phyloP scores from a whole-genome alignment of 139 green algal species.

The Nannochloris sp. region DNA sequence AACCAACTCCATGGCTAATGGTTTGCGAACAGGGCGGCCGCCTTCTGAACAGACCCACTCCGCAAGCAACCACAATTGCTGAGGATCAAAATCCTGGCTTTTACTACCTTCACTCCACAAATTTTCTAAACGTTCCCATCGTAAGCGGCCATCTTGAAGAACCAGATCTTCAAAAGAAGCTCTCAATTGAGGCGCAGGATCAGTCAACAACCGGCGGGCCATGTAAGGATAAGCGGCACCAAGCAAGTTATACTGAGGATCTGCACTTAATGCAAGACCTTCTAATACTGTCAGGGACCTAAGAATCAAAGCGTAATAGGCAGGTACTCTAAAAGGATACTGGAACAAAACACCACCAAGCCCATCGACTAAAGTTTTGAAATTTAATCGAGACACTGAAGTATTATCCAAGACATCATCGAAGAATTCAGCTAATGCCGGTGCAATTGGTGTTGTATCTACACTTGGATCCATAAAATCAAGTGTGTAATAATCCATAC shows the following conservation, averaged over 20 bases:
- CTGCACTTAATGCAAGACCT: slow-evolving; percentile 60
- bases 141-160: slow-evolving; percentile 42
- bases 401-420: slow-evolving; percentile 79
- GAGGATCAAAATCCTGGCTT: slow-evolving; percentile 65
- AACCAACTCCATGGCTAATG: slow-evolving; percentile 59
- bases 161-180: slow-evolving; percentile 73
- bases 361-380: slow-evolving; percentile 92
- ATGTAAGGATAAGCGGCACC: slow-evolving; percentile 94
- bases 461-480: slow-evolving; percentile 79
- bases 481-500: slow-evolving; percentile 87
- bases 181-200: slow-evolving; percentile 76
- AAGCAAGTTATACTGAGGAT: slow-evolving; percentile 83
- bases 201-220: slow-evolving; percentile 85
- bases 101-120: slow-evolving; percentile 73
- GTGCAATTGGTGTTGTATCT: slow-evolving; percentile 92
- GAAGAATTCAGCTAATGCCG: slow-evolving; percentile 89
- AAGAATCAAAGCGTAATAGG: slow-evolving; percentile 97
- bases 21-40: slow-evolving; percentile 35
- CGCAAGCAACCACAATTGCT: slow-evolving; percentile 79
- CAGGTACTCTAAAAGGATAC: slow-evolving; percentile 75
- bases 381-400: slow-evolving; percentile 70
- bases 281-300: slow-evolving; percentile 92
- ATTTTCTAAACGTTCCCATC: slow-evolving; percentile 81
- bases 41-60: slow-evolving; percentile 63
- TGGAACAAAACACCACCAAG: slow-evolving; percentile 90